Evolutionary conservation across 768 basidiomycete genomes (phyloP).

Genomic region (Suillus plorans): DNA sequence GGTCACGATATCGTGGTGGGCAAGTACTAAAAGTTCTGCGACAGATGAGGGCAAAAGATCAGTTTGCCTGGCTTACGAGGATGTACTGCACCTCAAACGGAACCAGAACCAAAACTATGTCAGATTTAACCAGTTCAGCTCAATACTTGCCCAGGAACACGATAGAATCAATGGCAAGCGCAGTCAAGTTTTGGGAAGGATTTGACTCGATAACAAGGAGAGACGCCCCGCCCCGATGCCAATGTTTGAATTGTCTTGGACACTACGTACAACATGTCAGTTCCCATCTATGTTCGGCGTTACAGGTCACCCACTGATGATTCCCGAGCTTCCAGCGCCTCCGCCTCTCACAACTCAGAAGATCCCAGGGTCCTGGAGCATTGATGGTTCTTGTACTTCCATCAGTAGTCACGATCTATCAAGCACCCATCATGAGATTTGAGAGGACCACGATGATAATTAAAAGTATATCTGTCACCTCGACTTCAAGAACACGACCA

Average conservation of each 20-base stretch:
- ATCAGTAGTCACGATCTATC: conserved; percentile 39
- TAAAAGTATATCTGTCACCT: conserved; percentile 10
- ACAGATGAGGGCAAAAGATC: neutral
- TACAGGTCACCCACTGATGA: conserved; percentile 31
- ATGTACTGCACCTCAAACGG: conserved; percentile 10
- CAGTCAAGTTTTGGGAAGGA: conserved; percentile 9
- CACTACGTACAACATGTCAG: conserved; percentile 6
- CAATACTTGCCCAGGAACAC: conserved; percentile 20
- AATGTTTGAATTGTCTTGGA: conserved; percentile 5
- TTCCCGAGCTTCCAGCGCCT: conserved; percentile 41
- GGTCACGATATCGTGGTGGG: conserved; percentile 3
- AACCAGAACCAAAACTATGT: conserved; percentile 11
- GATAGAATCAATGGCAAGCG: conserved; percentile 20
- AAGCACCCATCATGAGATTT: neutral
- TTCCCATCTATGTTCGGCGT: neutral
- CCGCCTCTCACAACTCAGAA: conserved; percentile 49
- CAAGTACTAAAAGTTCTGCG: conserved; percentile 12
- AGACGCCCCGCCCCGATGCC: conserved; percentile 12
- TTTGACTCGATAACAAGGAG: conserved; percentile 10
- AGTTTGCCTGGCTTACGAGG: conserved; percentile 11
- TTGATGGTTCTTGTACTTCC: conserved; percentile 42
- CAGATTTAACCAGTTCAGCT: conserved; percentile 13
- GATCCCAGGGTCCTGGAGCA: conserved; percentile 40
- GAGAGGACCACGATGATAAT: neutral
- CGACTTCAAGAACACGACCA: conserved; percentile 47